Conservation (phyloP, 805 yeast species). For the Cyberlindnera japonica region DNA sequence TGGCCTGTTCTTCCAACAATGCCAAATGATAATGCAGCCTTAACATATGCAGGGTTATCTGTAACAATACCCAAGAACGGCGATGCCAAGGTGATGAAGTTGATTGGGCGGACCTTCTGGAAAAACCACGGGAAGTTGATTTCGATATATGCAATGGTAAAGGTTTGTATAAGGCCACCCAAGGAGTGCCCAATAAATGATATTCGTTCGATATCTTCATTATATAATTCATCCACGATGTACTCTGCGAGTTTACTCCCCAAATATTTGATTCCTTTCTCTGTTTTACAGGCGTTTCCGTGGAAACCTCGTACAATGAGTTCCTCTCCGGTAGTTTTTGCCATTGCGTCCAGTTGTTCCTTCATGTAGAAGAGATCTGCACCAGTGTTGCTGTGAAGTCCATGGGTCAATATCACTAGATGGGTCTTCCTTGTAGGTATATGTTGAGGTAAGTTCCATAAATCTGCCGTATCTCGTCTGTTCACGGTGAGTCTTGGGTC, state of each 20-base stretch:
- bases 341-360: constrained; percentile 54
- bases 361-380: constrained; percentile 74
- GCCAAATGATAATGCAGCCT: constrained; percentile 66
- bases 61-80: constrained; percentile 75
- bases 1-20: constrained; percentile 79
- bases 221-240: constrained; percentile 46
- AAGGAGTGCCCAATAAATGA: constrained; percentile 78
- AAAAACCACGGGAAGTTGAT: constrained; percentile 70
- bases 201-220: constrained; percentile 45
- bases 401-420: constrained; percentile 70
- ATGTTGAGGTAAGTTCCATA: constrained; percentile 66
- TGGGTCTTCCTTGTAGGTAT: constrained; percentile 46
- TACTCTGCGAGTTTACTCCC: constrained; percentile 72
- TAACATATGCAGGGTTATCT: constrained; percentile 74
- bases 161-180: constrained; percentile 76
- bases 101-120: constrained; percentile 52
- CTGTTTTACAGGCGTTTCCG: constrained; percentile 74
- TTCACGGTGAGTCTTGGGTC: constrained; percentile 42
- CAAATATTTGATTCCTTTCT: constrained; percentile 68
- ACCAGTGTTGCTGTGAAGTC: constrained; percentile 71
- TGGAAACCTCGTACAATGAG: constrained; percentile 65
- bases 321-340: constrained; percentile 42
- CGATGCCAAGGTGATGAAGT: constrained; percentile 69
- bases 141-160: constrained; percentile 69
- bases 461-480: constrained; percentile 54